Base-by-base conservation (phyloP, 2,329 filamentous ascomycete genomes). In the Botrytis fabae region DNA sequence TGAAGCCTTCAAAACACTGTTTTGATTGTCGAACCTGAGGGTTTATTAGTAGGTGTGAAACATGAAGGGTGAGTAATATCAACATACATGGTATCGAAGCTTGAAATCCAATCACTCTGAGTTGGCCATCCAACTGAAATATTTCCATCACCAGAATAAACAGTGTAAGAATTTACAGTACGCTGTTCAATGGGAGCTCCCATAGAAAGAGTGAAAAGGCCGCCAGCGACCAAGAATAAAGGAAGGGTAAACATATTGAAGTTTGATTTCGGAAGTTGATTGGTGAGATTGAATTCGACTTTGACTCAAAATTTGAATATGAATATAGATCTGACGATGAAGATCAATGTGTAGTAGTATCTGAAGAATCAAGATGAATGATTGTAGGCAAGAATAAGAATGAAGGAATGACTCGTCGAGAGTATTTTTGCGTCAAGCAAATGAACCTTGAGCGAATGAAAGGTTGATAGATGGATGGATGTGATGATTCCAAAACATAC, bases 221-320 rank as follows among this genome's bases (percentile, higher is more conserved):
- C 73, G 75, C 75, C 75, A 28, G 75, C 75, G 73, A 74, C 75
- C 72, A 76, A 69, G 54, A 75, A 73, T 73, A 75, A 75, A 74
- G 63, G 71, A 75, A 74, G 60, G 65, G 60, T 62, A 59, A 75
- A 73, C 75, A 75, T 75, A 57, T 70, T 75, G 75, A 71, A 68
- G 42, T 60, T 32, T 69, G 66, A 69, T n/a, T 51, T 51, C 48
- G 14, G 48, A n/a, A 51, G 3, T 16, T 14, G 25, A 2, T n/a
- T 16, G 48, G 25, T 54, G 12, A n/a, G 32, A 54, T n/a, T 7
- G 48, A 54, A 54, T 16, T 54, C 48, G 25, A 51, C 48, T 51
- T 51, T 51, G 48, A n/a, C 25, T 54, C 48, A 54, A 16, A 35
- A 28, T 38, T n/a, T 70, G n/a, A 62, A 62, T 62, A 25, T 70